Evolutionary conservation across 257 asterid species (phyloP).

Genomic region (Nicotiana sylvestris): DNA sequence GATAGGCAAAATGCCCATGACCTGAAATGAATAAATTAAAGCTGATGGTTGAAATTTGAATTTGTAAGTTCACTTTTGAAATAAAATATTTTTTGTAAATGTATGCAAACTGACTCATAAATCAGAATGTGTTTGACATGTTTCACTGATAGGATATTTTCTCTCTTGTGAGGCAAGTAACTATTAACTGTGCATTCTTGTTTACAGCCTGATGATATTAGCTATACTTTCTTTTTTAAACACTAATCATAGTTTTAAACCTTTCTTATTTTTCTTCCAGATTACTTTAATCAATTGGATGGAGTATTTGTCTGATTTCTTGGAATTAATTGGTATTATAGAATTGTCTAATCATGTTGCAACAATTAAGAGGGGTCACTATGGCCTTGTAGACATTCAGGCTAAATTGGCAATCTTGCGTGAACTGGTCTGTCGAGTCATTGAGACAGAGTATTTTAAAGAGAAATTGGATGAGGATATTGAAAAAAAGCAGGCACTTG

Average conservation of each 20-base stretch:
- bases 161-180: background rate
- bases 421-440: conserved; percentile 62
- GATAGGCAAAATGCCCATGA: background rate
- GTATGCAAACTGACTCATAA: background rate
- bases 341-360: conserved; percentile 52
- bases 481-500: conserved; percentile 80
- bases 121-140: conserved; percentile 3
- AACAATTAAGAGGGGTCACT: conserved; percentile 76
- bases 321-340: conserved; percentile 45
- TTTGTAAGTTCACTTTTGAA: background rate
- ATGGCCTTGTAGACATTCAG: conserved; percentile 56
- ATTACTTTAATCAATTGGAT: conserved; percentile 69
- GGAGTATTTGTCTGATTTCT: conserved; percentile 70
- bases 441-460: conserved; percentile 66
- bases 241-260: conserved; percentile 6
- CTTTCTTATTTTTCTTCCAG: conserved; percentile 33
- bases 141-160: background rate
- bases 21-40: background rate
- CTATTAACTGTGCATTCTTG: background rate
- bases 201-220: background rate
- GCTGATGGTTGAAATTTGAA: background rate
- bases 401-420: conserved; percentile 61
- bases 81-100: background rate
- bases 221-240: background rate
- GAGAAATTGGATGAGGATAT: conserved; percentile 71